Evolutionary conservation across 2,329 filamentous ascomycete genomes (phyloP), one percentile per base, ranked within the genome.

Genomic region (Samsoniella hepiali): DNA sequence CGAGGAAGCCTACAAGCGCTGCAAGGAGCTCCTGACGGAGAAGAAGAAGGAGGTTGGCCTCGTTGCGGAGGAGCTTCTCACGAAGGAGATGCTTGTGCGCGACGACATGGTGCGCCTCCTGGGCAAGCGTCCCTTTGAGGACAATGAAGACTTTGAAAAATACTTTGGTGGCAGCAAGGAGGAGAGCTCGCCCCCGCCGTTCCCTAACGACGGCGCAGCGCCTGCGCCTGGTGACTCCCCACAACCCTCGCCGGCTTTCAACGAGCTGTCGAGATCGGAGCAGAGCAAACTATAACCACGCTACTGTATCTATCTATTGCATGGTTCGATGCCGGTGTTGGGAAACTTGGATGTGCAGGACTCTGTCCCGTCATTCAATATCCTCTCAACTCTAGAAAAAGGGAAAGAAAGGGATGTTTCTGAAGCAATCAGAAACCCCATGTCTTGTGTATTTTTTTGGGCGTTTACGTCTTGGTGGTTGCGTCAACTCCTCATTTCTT

Each of bases 51-150:
- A 98, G 78, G 84, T 99, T 42, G 92, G 91, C 3, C 80, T 97
- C 45, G 87, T 99, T 5, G 95, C 95, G 0, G 93, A 99, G 80
- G 95, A 99, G 78, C 81, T 99, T 64, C 81, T 99, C 67, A 85
- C 81, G 71, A 97, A 97, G 84, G 95, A 99, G 79, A 88, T 97
- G 71, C 84, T 99, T 29, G 88, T 88, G 40, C 85, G 95, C 63
- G 95, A 99, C 71, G 95, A 99, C 76, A 89, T 98, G 85, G 87
- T 98, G 58, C 84, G 95, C 34, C 80, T 99, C 63, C 82, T 99
- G 32, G 95, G 95, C 29, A 88, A 88, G 54, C 81, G 95, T 67
- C 91, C 92, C 15, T 98, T 91, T 71, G 88, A 90, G 47, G 94
- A 98, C 71, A 77, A 78, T 61, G 89, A 91, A 70, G 93, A 98